Conservation (phyloP, 129 eudicot species). For the Glebionis coronaria region DNA sequence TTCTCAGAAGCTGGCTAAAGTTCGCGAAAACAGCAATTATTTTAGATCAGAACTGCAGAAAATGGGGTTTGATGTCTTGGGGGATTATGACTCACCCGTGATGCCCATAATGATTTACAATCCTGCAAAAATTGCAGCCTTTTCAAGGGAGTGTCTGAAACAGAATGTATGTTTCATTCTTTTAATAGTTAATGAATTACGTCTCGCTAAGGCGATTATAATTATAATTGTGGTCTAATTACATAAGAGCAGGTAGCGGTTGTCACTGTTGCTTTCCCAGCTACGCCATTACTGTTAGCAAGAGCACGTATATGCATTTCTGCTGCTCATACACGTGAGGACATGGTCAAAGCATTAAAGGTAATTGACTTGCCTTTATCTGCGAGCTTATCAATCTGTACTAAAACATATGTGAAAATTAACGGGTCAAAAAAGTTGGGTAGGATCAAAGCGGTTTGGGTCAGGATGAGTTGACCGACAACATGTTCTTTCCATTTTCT, state of each 20-base stretch:
- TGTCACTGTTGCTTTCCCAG: constrained; percentile 85
- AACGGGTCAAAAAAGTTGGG: too few relatives aligned
- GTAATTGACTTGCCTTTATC: constrained; percentile 26
- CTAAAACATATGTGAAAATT: too few relatives aligned
- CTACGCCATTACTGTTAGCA: constrained; percentile 81
- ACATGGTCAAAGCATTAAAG: constrained; percentile 75
- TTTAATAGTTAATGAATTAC: neutral
- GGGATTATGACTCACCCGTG: constrained; percentile 89
- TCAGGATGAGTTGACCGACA: too few relatives aligned
- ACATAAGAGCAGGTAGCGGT: constrained; percentile 59
- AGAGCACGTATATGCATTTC: constrained; percentile 93
- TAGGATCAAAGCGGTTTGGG: too few relatives aligned
- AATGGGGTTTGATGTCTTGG: constrained; percentile 93
- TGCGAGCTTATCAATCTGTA: too few relatives aligned
- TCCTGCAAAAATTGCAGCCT: constrained; percentile 88
- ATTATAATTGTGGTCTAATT: neutral
- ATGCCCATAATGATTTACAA: constrained; percentile 96
- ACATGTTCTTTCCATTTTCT: too few relatives aligned
- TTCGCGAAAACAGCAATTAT: constrained; percentile 87
- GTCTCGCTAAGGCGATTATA: neutral
- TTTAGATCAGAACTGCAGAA: constrained; percentile 86
- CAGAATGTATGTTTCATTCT: constrained; percentile 44
- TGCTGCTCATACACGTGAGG: constrained; percentile 91
- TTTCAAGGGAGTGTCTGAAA: constrained; percentile 89
- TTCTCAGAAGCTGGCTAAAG: constrained; percentile 79